These are phyloP conservation scores for Ophiorrhiza pumila DNA, from an alignment of 257 asterid species.

Conservation along the genomic window DNA sequence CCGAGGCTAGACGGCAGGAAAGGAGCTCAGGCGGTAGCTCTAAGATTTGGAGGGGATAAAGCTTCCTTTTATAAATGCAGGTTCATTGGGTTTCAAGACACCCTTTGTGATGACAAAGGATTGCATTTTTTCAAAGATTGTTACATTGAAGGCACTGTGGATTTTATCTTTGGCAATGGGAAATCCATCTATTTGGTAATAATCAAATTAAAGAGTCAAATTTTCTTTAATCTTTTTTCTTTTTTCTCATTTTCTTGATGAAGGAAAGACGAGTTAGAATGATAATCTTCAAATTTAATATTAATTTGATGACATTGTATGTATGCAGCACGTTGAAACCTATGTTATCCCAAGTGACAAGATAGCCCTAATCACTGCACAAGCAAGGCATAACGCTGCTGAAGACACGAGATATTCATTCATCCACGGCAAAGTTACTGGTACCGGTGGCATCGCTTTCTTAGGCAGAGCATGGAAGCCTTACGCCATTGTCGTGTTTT, in stretches of 20 bases:
- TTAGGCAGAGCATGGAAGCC: slow-evolving; percentile 30
- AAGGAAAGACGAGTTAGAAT: no score
- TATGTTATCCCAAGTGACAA: slow-evolving; percentile 18
- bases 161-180: slow-evolving; percentile 76
- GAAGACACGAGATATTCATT: slow-evolving; percentile 20
- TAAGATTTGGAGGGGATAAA: slow-evolving; percentile 49
- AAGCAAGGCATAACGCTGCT: neutral
- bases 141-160: slow-evolving; percentile 76
- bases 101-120: slow-evolving; percentile 61
- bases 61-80: slow-evolving; percentile 56
- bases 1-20: slow-evolving; percentile 44
- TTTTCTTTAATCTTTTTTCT: neutral
- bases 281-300: no score
- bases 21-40: slow-evolving; percentile 53
- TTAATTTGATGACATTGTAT: no score
- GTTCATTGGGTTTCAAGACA: slow-evolving; percentile 70
- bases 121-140: slow-evolving; percentile 71
- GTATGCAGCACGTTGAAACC: slow-evolving; percentile 15
- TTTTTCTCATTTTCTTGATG: neutral
- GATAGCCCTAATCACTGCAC: slow-evolving; percentile 21
- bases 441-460: slow-evolving; percentile 14
- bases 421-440: slow-evolving; percentile 23
- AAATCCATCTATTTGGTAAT: slow-evolving; percentile 53
- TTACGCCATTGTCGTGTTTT: slow-evolving; percentile 8
- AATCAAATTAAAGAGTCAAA: neutral